Conservation (phyloP, 1,284 basidiomycete species). For the Ceratobasidium sp. region DNA sequence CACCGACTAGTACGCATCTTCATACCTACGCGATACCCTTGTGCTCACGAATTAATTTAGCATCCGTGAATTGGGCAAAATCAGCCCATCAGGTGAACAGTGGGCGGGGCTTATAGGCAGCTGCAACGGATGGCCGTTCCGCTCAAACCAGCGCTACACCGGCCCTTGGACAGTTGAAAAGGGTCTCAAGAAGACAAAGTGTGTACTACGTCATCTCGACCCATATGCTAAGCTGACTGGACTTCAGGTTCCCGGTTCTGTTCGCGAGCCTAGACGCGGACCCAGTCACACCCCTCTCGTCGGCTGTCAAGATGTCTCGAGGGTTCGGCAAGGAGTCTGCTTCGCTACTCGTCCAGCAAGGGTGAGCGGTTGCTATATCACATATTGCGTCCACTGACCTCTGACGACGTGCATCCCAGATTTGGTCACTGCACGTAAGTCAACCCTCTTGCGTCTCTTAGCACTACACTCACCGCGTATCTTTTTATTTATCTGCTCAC, state of each 20-base stretch:
- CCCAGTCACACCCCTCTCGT: slow-evolving; percentile 51
- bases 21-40: no score
- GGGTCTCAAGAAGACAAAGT: slow-evolving; percentile 29
- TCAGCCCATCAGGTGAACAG: slow-evolving; percentile 16
- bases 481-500: background rate
- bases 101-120: slow-evolving; percentile 9
- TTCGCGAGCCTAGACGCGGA: slow-evolving; percentile 52
- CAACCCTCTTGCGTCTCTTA: no score
- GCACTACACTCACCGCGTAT: no score
- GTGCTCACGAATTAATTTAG: background rate
- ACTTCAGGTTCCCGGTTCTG: slow-evolving; percentile 49
- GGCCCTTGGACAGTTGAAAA: slow-evolving; percentile 29
- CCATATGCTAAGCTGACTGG: no score
- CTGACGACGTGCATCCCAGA: no score
- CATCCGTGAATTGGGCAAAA: slow-evolving; percentile 33
- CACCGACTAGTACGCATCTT: slow-evolving; percentile 22
- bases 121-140: slow-evolving; percentile 36
- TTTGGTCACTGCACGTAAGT: no score
- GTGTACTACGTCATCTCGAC: background rate
- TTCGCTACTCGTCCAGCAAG: slow-evolving; percentile 50
- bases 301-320: slow-evolving; percentile 49
- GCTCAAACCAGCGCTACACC: slow-evolving; percentile 23
- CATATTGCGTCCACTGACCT: no score
- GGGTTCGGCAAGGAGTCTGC: slow-evolving; percentile 50
- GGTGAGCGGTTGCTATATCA: slow-evolving; percentile 33